Percentiles rank a stretch among this genome's conserved stretches.
Evolutionary conservation across 495 filamentous ascomycete species (phyloP).

Genomic region (Xanthoparmelia taractica): DNA sequence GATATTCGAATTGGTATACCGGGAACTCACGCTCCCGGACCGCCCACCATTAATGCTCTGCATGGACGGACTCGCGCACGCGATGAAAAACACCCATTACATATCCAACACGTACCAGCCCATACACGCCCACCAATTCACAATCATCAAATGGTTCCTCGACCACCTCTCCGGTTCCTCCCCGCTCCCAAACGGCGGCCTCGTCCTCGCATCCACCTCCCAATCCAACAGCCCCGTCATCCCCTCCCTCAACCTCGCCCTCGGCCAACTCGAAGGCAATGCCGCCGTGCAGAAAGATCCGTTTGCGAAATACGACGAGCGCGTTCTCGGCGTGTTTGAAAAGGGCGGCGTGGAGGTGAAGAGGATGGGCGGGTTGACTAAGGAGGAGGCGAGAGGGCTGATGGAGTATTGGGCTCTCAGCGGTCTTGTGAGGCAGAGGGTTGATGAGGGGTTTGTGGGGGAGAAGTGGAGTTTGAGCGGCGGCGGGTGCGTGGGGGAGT

Average conservation of each 20-base stretch:
- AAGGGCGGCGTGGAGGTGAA: constrained; percentile 43
- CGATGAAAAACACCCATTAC: constrained; percentile 73
- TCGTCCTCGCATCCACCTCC: constrained; percentile 65
- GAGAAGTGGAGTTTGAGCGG: constrained; percentile 84
- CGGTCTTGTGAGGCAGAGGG: constrained; percentile 61
- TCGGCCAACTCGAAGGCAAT: constrained; percentile 45
- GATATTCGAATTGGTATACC: constrained; percentile 73
- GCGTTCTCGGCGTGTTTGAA: constrained; percentile 49
- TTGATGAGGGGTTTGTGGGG: constrained; percentile 65
- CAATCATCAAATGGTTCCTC: constrained; percentile 66
- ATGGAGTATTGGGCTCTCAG: constrained; percentile 93
- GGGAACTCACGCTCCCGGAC: constrained; percentile 57
- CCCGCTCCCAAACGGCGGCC: constrained; percentile 66
- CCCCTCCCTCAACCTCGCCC: constrained; percentile 56
- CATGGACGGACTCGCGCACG: constrained; percentile 70
- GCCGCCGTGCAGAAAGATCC: constrained; percentile 38
- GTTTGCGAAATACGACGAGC: constrained; percentile 59
- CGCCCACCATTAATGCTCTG: constrained; percentile 70
- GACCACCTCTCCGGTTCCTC: constrained; percentile 54
- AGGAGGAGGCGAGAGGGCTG: constrained; percentile 64
- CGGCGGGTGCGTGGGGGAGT: constrained; percentile 75
- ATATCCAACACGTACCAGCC: constrained; percentile 54
- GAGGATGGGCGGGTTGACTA: constrained; percentile 57
- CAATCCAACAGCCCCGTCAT: constrained; percentile 54
- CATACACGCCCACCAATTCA: constrained; percentile 83